A percentile compares a stretch with the other conserved stretches of the same genome.
Evolutionary conservation across 1,284 basidiomycete species (phyloP).

Genomic region (Calocybe gambosa): DNA sequence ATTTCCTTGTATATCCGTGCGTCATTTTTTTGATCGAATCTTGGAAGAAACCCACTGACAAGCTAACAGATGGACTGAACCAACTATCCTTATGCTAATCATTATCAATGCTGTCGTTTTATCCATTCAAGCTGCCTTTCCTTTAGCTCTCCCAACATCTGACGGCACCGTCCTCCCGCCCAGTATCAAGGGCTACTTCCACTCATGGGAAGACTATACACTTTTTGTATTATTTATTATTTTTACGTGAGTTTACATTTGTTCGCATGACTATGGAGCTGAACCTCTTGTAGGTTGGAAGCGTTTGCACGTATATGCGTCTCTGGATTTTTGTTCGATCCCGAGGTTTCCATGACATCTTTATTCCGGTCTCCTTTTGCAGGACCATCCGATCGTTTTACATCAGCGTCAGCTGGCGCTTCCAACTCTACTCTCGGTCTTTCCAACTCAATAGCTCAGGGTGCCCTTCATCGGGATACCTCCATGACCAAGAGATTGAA

Average conservation of each 20-base stretch:
- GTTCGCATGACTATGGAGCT: slow-evolving; percentile 4
- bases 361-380: slow-evolving; percentile 45
- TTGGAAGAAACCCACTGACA: not conserved
- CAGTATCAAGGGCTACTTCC: slow-evolving; percentile 70
- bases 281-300: slow-evolving; percentile 56
- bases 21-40: slow-evolving; percentile 17
- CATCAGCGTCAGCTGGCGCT: slow-evolving; percentile 22
- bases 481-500: slow-evolving; percentile 33
- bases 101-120: slow-evolving; percentile 81
- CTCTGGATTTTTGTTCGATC: slow-evolving; percentile 88
- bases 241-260: slow-evolving; percentile 68
- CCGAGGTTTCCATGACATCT: slow-evolving; percentile 59
- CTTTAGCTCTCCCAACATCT: slow-evolving; percentile 42
- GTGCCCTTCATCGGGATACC: slow-evolving; percentile 21
- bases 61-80: slow-evolving; percentile 77
- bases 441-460: slow-evolving; percentile 28
- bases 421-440: slow-evolving; percentile 22
- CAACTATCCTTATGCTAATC: slow-evolving; percentile 78
- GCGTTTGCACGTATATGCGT: slow-evolving; percentile 86
- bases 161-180: slow-evolving; percentile 40
- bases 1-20: slow-evolving; percentile 66
- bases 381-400: slow-evolving; percentile 27
- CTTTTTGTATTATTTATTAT: slow-evolving; percentile 80
- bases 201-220: slow-evolving; percentile 81
- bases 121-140: slow-evolving; percentile 70